Conservation (phyloP, 1,284 basidiomycete genomes). For the Tylopilus sp. region DNA sequence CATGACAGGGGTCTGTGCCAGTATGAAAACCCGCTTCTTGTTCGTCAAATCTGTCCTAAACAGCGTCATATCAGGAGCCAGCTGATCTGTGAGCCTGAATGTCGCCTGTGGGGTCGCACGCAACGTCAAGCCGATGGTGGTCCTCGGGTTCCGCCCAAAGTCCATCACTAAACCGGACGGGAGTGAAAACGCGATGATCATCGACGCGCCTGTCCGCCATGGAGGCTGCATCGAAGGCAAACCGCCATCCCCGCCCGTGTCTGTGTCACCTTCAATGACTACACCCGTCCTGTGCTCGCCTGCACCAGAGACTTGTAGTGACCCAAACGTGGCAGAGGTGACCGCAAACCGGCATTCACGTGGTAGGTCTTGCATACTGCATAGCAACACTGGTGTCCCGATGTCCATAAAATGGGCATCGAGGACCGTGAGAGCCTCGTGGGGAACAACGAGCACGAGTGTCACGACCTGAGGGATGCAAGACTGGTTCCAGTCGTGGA, state of each 20-base stretch:
- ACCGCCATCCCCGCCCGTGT: not conserved
- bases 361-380: slow-evolving; percentile 25
- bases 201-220: slow-evolving; percentile 34
- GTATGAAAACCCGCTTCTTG: slow-evolving; percentile 33
- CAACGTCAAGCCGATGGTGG: slow-evolving; percentile 33
- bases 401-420: slow-evolving; percentile 21
- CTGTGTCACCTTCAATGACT: slow-evolving; percentile 32
- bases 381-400: slow-evolving; percentile 41
- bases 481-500: slow-evolving; percentile 16
- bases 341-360: slow-evolving; percentile 38
- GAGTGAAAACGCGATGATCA: slow-evolving; percentile 42
- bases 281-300: slow-evolving; percentile 20
- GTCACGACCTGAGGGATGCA: slow-evolving; percentile 23
- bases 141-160: slow-evolving; percentile 11
- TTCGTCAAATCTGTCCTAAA: slow-evolving; percentile 35
- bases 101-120: slow-evolving; percentile 19
- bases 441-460: slow-evolving; percentile 28
- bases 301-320: slow-evolving; percentile 20
- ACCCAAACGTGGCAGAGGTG: slow-evolving; percentile 41
- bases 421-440: slow-evolving; percentile 17
- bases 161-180: slow-evolving; percentile 35
- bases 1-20: slow-evolving; percentile 15
- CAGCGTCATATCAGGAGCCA: slow-evolving; percentile 31
- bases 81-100: slow-evolving; percentile 7
- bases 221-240: not conserved